Percentiles rank a stretch among this genome's conserved stretches.
Conservation (phyloP, 2,329 filamentous ascomycete genomes). For the Phialemoniopsis sp. region DNA sequence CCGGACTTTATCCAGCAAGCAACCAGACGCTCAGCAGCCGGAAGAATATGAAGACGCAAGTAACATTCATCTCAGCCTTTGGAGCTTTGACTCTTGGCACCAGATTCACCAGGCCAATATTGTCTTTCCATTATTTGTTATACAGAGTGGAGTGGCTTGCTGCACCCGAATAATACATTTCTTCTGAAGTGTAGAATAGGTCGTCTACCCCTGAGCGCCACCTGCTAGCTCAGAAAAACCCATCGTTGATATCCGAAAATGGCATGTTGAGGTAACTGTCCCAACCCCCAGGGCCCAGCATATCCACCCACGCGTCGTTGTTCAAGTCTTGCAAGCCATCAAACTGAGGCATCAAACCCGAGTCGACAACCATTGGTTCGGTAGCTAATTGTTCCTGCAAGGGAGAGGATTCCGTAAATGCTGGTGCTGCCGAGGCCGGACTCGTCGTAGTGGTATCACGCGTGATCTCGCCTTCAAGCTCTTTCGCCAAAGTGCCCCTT, state of each 20-base stretch:
- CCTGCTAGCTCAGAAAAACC: too few relatives aligned
- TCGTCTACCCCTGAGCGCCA: too few relatives aligned
- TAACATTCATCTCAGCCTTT: too few relatives aligned
- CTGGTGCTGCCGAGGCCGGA: background rate
- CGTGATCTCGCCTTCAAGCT: conserved; percentile 6
- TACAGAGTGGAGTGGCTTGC: too few relatives aligned
- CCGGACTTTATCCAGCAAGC: conserved; percentile 1
- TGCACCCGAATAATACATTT: too few relatives aligned
- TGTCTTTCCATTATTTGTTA: too few relatives aligned
- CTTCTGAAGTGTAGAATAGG: too few relatives aligned
- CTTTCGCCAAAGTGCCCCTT: conserved; percentile 6
- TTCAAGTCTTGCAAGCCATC: conserved; percentile 20
- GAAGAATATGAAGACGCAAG: too few relatives aligned
- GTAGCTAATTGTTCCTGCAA: conserved; percentile 2
- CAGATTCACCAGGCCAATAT: too few relatives aligned
- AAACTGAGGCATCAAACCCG: conserved; percentile 14
- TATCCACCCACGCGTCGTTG: conserved; percentile 5
- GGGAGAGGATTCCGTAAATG: background rate
- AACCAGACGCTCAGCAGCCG: too few relatives aligned
- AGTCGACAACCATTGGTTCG: conserved; percentile 8
- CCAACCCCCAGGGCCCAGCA: conserved; percentile 5
- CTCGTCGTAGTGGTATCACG: background rate
- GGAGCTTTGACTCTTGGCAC: too few relatives aligned
- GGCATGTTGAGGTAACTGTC: conserved; percentile 1
- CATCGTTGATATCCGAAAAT: too few relatives aligned